Evolutionary conservation across 495 filamentous ascomycete genomes (phyloP).

Genomic region (Achaetomiella virescens): DNA sequence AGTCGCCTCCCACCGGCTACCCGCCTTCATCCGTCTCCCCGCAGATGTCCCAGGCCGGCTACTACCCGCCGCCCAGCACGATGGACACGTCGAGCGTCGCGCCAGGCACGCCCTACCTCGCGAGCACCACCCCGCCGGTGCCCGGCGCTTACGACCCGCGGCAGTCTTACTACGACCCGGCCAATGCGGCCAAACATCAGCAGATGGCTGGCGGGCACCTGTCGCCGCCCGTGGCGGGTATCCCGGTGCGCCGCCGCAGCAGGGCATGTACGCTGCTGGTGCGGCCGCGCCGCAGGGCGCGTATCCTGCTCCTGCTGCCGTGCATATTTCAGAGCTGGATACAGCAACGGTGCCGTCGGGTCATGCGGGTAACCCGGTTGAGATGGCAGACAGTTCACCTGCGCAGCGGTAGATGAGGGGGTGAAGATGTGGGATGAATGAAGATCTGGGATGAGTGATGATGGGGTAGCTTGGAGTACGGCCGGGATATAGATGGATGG

Average conservation of each 20-base stretch:
- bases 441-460: neutral
- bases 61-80: conserved; percentile 1
- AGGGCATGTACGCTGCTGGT: neutral
- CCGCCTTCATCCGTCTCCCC: conserved; percentile 3
- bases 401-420: neutral
- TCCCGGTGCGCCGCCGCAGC: neutral
- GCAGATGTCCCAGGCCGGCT: conserved; percentile 11
- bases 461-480: neutral
- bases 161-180: conserved; percentile 17
- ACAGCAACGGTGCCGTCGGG: neutral
- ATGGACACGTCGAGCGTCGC: neutral
- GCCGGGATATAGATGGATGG: neutral
- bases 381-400: conserved; percentile 10
- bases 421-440: neutral
- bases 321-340: conserved; percentile 16
- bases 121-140: neutral
- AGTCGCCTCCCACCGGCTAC: neutral
- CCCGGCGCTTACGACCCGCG: conserved; percentile 7
- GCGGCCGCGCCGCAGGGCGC: neutral
- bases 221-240: neutral
- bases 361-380: conserved; percentile 6
- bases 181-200: too few species aligned
- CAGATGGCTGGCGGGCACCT: conserved; percentile 3
- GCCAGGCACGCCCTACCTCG: conserved; percentile 7
- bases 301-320: neutral